Evolutionary conservation across 257 asterid species (phyloP), one percentile per base, ranked within the genome.

Genomic region (Verbena officinalis): DNA sequence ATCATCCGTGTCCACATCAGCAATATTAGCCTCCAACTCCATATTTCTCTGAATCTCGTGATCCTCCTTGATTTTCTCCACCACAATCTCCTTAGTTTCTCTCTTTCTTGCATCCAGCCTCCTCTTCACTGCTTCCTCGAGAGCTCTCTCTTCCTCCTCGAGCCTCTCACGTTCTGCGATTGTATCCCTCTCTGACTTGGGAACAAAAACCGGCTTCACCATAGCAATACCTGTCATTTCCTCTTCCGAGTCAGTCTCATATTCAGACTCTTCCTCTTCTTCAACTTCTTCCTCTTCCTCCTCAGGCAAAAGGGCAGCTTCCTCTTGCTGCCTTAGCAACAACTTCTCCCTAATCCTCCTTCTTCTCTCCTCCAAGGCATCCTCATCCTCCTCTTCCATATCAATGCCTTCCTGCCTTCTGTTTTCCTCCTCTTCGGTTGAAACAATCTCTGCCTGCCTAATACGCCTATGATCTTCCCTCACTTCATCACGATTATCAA

Each of bases 1-100:
- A 75, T 94, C 97, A 34, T 94, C 96, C 0, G 99, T 94, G 62
- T 94, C 97, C 62, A 94, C 90, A 66, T 94, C 99, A 52, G 89
- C 92, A 68, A 86, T 67, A 67, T 88, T 65, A 3, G 95, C 86
- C 48, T 81, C 95, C 77, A 76, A 42, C 55, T 94, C 96, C 80
- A 80, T 51, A 66, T 86, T 90, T 81, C 54, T 90, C 84, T 81
- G 89, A 66, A 86, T 88, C 76, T 87, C 96, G n/a, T 71, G 83
- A 64, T 80, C 95, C 81, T 90, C 97, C 30, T 81, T 81, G 65
- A 94, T 90, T 77, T 86, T 88, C 86, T 93, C 97, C 43, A 93
- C 76, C 52, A 90, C 94, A 17, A 93, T 72, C 67, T 79, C 76
- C 78, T 90, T 90, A 0, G 97, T 90, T 64, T 93, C 99, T 44